Evolutionary conservation across 1,284 basidiomycete genomes (phyloP).

Genomic region (Trametes pubescens): DNA sequence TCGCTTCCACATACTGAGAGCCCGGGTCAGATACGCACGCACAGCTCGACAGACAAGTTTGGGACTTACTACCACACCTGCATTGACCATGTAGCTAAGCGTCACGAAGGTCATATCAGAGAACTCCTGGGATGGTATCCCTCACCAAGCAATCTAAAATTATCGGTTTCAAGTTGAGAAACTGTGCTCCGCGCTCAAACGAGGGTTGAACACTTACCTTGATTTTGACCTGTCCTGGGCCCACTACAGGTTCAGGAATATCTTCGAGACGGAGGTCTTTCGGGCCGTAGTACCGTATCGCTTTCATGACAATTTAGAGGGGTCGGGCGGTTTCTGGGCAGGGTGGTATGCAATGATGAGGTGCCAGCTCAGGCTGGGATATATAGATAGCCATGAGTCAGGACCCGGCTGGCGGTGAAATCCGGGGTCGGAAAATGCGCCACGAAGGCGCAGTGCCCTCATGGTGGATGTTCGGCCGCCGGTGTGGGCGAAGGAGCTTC

Average conservation of each 20-base stretch:
- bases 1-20: slow-evolving; percentile 38
- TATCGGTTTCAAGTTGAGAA: slow-evolving; percentile 1
- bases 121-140: not conserved
- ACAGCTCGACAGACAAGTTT: not conserved
- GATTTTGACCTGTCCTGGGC: slow-evolving; percentile 39
- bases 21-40: not conserved
- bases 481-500: too few relatives aligned
- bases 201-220: slow-evolving; percentile 35
- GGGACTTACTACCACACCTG: slow-evolving; percentile 24
- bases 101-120: too few relatives aligned
- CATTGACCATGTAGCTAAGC: not conserved
- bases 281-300: slow-evolving; percentile 44
- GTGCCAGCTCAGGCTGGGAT: too few relatives aligned
- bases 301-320: slow-evolving; percentile 36
- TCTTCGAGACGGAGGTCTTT: slow-evolving; percentile 45
- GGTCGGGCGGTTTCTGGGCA: not conserved
- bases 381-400: not conserved
- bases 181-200: too few relatives aligned
- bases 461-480: too few relatives aligned
- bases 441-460: not conserved
- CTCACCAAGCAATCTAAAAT: slow-evolving; percentile 30
- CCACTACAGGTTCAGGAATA: slow-evolving; percentile 37
- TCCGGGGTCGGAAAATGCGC: not conserved
- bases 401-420: not conserved
- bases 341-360: too few relatives aligned